Evolutionary conservation across 139 green algal species (phyloP).

Genomic region (Chlamydomonas sphaeroides): DNA sequence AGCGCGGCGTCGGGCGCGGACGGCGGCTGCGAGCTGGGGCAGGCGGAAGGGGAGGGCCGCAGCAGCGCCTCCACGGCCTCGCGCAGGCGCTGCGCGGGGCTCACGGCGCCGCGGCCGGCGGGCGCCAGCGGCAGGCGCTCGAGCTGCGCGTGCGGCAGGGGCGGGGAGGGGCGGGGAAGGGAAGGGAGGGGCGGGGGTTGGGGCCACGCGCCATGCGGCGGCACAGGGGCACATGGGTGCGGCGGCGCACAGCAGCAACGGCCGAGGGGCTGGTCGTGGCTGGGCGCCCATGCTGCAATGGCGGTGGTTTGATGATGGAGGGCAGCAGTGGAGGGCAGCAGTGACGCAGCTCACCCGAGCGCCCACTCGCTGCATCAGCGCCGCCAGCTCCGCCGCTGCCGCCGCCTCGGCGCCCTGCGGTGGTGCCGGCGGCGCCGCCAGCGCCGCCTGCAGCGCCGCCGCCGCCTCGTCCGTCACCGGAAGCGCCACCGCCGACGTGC

Average conservation of each 20-base stretch:
- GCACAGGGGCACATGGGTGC: too few relatives aligned
- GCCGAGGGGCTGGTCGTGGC: too few relatives aligned
- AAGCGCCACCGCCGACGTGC: not conserved
- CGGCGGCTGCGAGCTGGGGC: too few relatives aligned
- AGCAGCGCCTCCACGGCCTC: not conserved
- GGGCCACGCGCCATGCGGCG: too few relatives aligned
- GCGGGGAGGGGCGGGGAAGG: not conserved
- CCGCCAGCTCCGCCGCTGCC: not conserved
- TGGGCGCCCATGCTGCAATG: too few relatives aligned
- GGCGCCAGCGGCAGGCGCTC: not conserved
- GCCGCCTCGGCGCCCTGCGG: not conserved
- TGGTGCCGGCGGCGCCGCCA: not conserved
- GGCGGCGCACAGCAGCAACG: too few relatives aligned
- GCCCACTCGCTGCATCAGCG: not conserved
- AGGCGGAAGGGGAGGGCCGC: too few relatives aligned
- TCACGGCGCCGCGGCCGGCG: not conserved
- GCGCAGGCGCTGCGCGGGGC: conserved; percentile 19
- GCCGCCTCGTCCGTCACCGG: conserved; percentile 1
- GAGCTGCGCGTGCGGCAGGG: not conserved
- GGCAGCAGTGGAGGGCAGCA: too few relatives aligned
- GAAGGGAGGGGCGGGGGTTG: too few relatives aligned
- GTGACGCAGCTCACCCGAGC: too few relatives aligned
- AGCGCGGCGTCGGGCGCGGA: conserved; percentile 8
- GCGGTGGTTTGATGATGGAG: too few relatives aligned
- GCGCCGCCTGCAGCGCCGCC: not conserved